These are phyloP conservation scores for Lindgomyces ingoldianus DNA, from an alignment of 495 filamentous ascomycete species.

Conservation along the genomic window DNA sequence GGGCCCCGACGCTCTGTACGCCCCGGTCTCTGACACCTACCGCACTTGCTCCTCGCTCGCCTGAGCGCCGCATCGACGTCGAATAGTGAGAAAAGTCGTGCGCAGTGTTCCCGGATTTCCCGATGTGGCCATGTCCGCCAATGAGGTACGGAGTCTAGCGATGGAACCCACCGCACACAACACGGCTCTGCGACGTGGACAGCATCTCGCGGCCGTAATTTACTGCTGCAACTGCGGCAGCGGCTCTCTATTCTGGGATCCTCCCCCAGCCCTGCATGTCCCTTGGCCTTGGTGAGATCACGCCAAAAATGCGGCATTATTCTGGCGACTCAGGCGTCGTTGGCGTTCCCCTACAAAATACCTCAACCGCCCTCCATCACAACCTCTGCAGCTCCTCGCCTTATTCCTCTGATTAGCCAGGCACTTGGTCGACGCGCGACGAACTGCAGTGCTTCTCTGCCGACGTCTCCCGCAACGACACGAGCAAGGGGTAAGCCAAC, in stretches of 20 bases:
- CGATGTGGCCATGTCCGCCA: background rate
- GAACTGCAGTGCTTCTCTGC: background rate
- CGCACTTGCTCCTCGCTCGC: background rate
- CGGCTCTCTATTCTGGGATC: conserved; percentile 8
- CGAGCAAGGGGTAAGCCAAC: too few relatives aligned
- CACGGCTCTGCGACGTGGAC: background rate
- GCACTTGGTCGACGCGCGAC: background rate
- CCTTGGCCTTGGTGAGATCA: conserved; percentile 11
- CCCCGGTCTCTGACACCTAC: background rate
- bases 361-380: background rate
- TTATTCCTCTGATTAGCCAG: background rate
- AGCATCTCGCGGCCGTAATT: conserved; percentile 3
- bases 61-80: background rate
- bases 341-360: conserved; percentile 2
- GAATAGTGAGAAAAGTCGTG: too few relatives aligned
- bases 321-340: background rate
- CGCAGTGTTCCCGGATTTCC: conserved; percentile 13
- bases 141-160: too few relatives aligned
- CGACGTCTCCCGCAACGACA: background rate
- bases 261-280: too few relatives aligned
- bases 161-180: background rate
- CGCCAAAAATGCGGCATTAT: conserved; percentile 25
- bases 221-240: background rate
- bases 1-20: background rate
- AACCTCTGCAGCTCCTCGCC: background rate